phyloP scores from a whole-genome alignment of 768 basidiomycete genomes.

The Tylopilus sp. region DNA sequence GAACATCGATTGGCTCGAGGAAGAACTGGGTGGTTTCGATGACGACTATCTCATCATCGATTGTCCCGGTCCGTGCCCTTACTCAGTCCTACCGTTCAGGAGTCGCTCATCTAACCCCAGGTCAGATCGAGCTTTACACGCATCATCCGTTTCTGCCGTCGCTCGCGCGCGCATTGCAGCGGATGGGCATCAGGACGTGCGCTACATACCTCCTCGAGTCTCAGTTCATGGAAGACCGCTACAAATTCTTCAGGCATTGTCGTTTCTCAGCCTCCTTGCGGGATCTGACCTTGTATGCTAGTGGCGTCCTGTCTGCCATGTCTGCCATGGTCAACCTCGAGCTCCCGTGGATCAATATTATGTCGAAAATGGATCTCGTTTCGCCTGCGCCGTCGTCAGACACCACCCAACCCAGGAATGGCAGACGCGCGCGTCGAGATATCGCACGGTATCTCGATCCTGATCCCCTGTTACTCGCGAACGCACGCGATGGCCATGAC shows the following conservation, averaged over 20 bases:
- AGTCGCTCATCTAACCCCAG: conserved; percentile 37
- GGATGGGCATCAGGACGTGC: conserved; percentile 81
- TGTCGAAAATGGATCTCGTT: conserved; percentile 99
- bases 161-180: conserved; percentile 70
- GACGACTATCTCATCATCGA: conserved; percentile 95
- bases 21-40: conserved; percentile 91
- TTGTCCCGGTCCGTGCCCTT: conserved; percentile 67
- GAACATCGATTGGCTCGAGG: conserved; percentile 98
- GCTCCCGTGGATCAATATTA: conserved; percentile 94
- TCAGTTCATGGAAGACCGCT: conserved; percentile 99
- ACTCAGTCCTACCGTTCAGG: neutral
- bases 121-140: conserved; percentile 98
- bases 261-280: neutral
- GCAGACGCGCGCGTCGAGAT: conserved; percentile 68
- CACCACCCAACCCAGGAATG: conserved; percentile 61
- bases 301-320: conserved; percentile 96
- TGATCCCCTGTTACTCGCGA: conserved; percentile 82
- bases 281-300: conserved; percentile 27
- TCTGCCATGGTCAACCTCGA: conserved; percentile 98
- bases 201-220: conserved; percentile 93
- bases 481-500: conserved; percentile 47
- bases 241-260: conserved; percentile 92
- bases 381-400: conserved; percentile 36
- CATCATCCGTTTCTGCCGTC: conserved; percentile 96
- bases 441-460: conserved; percentile 96